Evolutionary conservation across 805 yeast species (phyloP).

Genomic region (Ogataea thermomethanolica): DNA sequence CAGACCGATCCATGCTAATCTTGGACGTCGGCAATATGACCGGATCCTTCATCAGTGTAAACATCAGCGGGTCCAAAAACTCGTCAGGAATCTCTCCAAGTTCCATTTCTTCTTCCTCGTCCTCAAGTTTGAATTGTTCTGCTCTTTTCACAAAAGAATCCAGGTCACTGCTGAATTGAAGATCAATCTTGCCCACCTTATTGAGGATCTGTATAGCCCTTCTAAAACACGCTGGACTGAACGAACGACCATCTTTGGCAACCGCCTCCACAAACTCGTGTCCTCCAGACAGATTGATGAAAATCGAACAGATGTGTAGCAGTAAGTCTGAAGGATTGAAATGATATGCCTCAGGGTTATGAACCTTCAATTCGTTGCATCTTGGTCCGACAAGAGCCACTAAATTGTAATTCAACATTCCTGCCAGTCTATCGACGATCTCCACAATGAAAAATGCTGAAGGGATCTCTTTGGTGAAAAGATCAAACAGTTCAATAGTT

Average conservation of each 20-base stretch:
- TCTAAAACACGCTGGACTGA: slow-evolving; percentile 57
- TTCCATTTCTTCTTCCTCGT: slow-evolving; percentile 81
- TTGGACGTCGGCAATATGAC: slow-evolving; percentile 88
- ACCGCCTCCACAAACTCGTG: slow-evolving; percentile 71
- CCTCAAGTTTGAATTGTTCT: slow-evolving; percentile 52
- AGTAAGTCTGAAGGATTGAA: slow-evolving; percentile 78
- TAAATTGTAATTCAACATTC: slow-evolving; percentile 91
- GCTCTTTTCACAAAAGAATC: slow-evolving; percentile 62
- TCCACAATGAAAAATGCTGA: slow-evolving; percentile 82
- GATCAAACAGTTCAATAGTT: slow-evolving; percentile 71
- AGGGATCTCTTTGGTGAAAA: slow-evolving; percentile 86
- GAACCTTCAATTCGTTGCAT: slow-evolving; percentile 83
- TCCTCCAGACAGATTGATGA: slow-evolving; percentile 64
- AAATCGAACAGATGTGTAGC: slow-evolving; percentile 68
- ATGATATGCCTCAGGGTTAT: slow-evolving; percentile 74
- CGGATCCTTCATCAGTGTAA: slow-evolving; percentile 91
- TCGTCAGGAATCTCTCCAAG: slow-evolving; percentile 96
- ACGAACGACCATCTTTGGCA: slow-evolving; percentile 91
- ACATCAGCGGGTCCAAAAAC: slow-evolving; percentile 95
- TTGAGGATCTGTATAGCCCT: slow-evolving; percentile 68
- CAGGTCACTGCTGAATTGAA: slow-evolving; percentile 49
- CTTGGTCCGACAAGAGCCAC: slow-evolving; percentile 94
- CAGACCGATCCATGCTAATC: slow-evolving; percentile 81
- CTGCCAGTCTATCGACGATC: slow-evolving; percentile 89
- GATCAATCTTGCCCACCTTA: slow-evolving; percentile 48